Percentiles rank a stretch among this genome's conserved stretches.
Conservation (phyloP, 176 grass and related monocot species). For the Elymus sibiricus region DNA sequence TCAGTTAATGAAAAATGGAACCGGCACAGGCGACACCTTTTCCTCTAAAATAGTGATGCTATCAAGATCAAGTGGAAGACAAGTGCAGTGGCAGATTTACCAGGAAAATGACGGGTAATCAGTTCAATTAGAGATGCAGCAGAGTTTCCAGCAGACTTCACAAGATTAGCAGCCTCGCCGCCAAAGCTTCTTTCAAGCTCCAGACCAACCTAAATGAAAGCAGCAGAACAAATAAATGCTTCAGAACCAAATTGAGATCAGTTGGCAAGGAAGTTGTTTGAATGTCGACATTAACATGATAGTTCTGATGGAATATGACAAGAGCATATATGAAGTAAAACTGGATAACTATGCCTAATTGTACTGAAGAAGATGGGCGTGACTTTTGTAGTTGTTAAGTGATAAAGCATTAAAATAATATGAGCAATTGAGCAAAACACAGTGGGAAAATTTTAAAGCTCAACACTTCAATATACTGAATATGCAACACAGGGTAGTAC, state of each 20-base stretch:
- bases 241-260: neutral
- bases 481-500: constrained; percentile 23
- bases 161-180: constrained; percentile 75
- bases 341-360: neutral
- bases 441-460: neutral
- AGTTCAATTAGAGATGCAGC: constrained; percentile 69
- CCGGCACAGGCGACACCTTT: neutral
- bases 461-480: neutral
- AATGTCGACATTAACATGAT: neutral
- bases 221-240: neutral
- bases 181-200: constrained; percentile 83
- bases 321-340: constrained; percentile 2
- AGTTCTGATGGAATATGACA: neutral
- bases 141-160: constrained; percentile 77
- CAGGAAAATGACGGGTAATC: constrained; percentile 86
- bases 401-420: neutral
- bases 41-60: neutral
- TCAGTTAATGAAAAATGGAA: neutral
- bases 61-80: neutral
- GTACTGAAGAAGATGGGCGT: neutral
- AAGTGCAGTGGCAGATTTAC: constrained; percentile 28
- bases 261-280: neutral
- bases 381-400: neutral
- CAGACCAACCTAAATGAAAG: constrained; percentile 60
- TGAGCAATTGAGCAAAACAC: neutral